Base-by-base conservation (phyloP, 805 yeast species). In the Candida corydali region DNA sequence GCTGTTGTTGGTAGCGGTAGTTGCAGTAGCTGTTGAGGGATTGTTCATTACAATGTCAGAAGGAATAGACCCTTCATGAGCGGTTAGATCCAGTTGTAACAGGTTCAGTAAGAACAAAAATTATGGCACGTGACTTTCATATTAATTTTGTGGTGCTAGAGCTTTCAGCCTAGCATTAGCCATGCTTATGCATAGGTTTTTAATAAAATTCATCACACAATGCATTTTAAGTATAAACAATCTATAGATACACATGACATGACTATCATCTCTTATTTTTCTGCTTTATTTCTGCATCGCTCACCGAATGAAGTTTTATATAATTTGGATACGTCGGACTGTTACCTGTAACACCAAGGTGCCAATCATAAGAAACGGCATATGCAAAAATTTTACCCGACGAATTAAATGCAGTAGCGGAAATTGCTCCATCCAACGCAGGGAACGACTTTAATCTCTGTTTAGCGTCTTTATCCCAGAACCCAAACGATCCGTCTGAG, bases 381-480 rank as follows among this genome's bases (percentile, higher is more conserved):
- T 93, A 87, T 3, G 97, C 98, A 58, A 85, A 80, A 8, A 93
- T 78, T 22, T 78, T 59, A 36, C 98, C 98, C 33, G 70, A 79
- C 45, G 86, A 71, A 63, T 87, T 93, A 68, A 91, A 93, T 4
- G 80, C 79, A 1, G 88, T 74, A 26, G 83, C 79, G 0, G 95
- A 73, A 37, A 93, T 81, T 0, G 95, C 70, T 25, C 77, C 74
- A 35, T 73, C 75, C 11, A 82, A 68, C 8, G 76, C 62, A 4
- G 95, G 87, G 67, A 78, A 84, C 23, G 82, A 85, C 61, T 82
- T 85, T 47, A 93, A 74, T 50, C 98, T 75, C 55, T 85, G 94
- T 55, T 82, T 79, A 37, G 93, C 83, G 51, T 87, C 95, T 59
- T 86, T 87, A 59, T 93, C 98, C 98, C 98, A 93, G 66, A 86